These are phyloP conservation scores for Protoeuglena noctilucae DNA, from an alignment of 139 green algal species.

Conservation along the genomic window DNA sequence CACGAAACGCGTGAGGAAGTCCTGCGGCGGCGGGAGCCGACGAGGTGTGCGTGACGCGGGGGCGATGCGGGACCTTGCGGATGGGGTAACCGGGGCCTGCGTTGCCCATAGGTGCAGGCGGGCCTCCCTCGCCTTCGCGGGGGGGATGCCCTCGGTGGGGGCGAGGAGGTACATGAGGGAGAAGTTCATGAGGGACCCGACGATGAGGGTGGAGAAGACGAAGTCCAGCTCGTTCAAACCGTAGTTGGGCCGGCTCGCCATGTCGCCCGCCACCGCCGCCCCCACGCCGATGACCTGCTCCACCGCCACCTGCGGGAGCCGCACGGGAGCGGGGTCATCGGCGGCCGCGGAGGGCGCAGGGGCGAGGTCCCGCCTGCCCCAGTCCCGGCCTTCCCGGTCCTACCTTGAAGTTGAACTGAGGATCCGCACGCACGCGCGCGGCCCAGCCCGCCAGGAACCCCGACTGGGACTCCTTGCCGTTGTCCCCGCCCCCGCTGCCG, in stretches of 20 bases:
- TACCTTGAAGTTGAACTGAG: constrained; percentile 86
- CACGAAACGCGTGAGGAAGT: too few species aligned
- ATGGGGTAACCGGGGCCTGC: too few species aligned
- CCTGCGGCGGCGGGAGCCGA: too few species aligned
- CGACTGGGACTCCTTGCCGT: constrained; percentile 23
- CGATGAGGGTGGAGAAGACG: constrained; percentile 87
- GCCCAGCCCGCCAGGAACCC: constrained; percentile 83
- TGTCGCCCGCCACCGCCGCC: constrained; percentile 79
- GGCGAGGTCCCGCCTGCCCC: background rate
- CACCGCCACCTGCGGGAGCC: background rate
- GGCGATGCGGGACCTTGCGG: too few species aligned
- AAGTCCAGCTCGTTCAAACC: constrained; percentile 94
- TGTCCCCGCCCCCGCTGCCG: constrained; percentile 5
- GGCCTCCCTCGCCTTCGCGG: constrained; percentile 9
- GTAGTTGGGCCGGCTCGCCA: constrained; percentile 83
- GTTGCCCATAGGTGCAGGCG: too few species aligned
- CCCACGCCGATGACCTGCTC: constrained; percentile 78
- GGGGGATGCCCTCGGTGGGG: constrained; percentile 35
- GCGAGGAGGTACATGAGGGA: constrained; percentile 84
- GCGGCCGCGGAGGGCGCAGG: background rate
- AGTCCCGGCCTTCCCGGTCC: constrained; percentile 45
- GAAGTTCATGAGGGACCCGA: constrained; percentile 91
- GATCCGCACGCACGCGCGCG: constrained; percentile 64
- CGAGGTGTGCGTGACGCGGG: too few species aligned
- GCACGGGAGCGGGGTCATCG: background rate